A percentile compares a stretch with the other conserved stretches of the same genome.
These are phyloP conservation scores for Bretschneidera sinensis DNA, from an alignment of 345 rosid genomes.

Conservation along the genomic window DNA sequence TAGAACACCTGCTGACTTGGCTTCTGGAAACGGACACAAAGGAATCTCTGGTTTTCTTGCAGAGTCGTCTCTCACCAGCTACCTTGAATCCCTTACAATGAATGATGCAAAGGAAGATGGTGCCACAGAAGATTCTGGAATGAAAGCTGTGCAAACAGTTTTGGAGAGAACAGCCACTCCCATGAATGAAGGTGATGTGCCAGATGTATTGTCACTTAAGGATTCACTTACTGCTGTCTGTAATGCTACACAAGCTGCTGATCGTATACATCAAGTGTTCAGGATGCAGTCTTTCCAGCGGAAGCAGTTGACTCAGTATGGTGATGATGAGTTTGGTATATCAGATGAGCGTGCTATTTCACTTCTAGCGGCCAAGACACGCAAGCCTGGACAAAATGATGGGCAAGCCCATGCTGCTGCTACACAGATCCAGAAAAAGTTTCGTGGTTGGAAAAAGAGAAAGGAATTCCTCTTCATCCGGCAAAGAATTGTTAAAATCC, in stretches of 20 bases:
- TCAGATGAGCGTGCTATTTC: constrained; percentile 56
- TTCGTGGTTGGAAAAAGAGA: constrained; percentile 84
- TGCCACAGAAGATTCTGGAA: constrained; percentile 26
- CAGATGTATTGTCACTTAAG: constrained; percentile 63
- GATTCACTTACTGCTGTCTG: constrained; percentile 83
- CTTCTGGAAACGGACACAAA: constrained; percentile 79
- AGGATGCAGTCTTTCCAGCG: constrained; percentile 80
- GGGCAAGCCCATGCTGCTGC: constrained; percentile 71
- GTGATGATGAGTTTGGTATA: constrained; percentile 33
- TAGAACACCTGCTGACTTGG: constrained; percentile 87
- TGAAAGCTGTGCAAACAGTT: constrained; percentile 53
- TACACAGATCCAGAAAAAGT: constrained; percentile 77
- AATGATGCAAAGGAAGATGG: constrained; percentile 47
- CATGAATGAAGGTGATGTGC: constrained; percentile 39
- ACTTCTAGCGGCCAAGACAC: constrained; percentile 40
- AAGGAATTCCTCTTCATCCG: constrained; percentile 77
- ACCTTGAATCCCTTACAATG: constrained; percentile 56
- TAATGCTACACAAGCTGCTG: constrained; percentile 95
- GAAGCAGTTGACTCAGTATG: constrained; percentile 52
- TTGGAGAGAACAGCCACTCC: constrained; percentile 68
- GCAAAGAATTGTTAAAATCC: constrained; percentile 82
- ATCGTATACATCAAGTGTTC: constrained; percentile 72
- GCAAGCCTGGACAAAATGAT: constrained; percentile 34
- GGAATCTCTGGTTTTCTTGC: constrained; percentile 94
- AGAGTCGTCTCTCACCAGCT: constrained; percentile 74